phyloP scores from a whole-genome alignment of 2,329 filamentous ascomycete genomes.

The Xylaria sp. region DNA sequence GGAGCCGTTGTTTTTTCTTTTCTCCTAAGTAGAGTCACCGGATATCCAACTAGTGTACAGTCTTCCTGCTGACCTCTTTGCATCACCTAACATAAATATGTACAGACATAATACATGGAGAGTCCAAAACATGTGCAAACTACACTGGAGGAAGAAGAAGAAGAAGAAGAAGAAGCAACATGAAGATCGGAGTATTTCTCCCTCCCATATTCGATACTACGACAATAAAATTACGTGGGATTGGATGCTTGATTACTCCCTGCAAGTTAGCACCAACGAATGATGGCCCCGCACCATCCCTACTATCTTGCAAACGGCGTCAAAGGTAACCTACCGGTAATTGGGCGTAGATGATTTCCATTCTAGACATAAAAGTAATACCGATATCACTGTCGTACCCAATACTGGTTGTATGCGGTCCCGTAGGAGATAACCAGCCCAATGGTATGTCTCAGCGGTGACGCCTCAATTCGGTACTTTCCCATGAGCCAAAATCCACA shows the following conservation, averaged over 20 bases:
- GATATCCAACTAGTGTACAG: not conserved
- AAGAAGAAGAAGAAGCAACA: not conserved
- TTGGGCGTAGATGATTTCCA: constrained; percentile 15
- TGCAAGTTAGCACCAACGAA: constrained; percentile 15
- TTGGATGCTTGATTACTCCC: constrained; percentile 9
- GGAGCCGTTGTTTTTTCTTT: constrained; percentile 17
- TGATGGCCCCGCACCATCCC: constrained; percentile 5
- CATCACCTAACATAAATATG: not conserved
- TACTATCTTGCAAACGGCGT: constrained; percentile 1
- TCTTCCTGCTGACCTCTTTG: not conserved
- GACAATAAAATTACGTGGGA: constrained; percentile 27
- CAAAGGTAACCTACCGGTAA: constrained; percentile 6
- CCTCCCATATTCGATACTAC: constrained; percentile 24
- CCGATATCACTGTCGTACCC: not conserved
- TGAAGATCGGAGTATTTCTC: constrained; percentile 18
- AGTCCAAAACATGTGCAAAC: not conserved
- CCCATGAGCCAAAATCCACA: not conserved
- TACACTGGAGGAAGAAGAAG: too few species aligned
- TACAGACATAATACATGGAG: not conserved
- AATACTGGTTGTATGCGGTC: not conserved
- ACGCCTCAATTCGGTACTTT: not conserved
- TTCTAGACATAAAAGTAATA: not conserved
- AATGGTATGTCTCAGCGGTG: not conserved
- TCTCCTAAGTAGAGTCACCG: not conserved
- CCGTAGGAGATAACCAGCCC: not conserved